Evolutionary conservation across 352 stramenopile species (phyloP).

Genomic region (Thraustotheca clavata): DNA sequence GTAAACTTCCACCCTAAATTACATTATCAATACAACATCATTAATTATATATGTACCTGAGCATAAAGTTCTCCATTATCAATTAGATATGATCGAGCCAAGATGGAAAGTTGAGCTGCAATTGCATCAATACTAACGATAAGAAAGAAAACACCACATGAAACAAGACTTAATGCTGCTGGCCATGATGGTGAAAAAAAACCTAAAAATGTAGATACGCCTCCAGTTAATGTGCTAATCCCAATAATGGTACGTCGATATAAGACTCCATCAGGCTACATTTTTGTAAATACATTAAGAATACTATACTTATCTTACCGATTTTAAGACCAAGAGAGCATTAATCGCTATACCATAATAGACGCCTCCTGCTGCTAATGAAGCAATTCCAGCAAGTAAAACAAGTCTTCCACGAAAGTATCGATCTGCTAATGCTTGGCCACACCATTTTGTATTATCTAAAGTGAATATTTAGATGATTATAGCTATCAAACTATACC

Average conservation of each 20-base stretch:
- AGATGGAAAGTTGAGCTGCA: neutral
- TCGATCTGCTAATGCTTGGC: neutral
- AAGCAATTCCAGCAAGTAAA: neutral
- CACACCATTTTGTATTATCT: neutral
- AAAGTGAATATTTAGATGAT: neutral
- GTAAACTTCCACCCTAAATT: neutral
- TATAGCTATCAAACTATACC: neutral
- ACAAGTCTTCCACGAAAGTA: neutral
- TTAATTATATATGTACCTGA: conserved; percentile 1
- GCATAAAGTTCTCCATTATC: conserved; percentile 15
- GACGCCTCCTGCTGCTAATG: neutral
- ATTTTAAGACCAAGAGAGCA: neutral
- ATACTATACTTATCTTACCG: no score
- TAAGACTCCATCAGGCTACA: neutral
- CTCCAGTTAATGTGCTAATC: neutral
- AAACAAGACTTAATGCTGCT: neutral
- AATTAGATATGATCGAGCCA: neutral
- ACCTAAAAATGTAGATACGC: neutral
- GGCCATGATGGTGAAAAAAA: neutral
- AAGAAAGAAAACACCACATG: neutral
- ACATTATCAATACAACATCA: neutral
- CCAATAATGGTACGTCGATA: neutral
- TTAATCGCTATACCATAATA: neutral
- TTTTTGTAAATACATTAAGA: no score
- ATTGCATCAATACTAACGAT: neutral